These are phyloP conservation scores for Bretziella fagacearum DNA, from an alignment of 2,329 filamentous ascomycete species.

Conservation along the genomic window DNA sequence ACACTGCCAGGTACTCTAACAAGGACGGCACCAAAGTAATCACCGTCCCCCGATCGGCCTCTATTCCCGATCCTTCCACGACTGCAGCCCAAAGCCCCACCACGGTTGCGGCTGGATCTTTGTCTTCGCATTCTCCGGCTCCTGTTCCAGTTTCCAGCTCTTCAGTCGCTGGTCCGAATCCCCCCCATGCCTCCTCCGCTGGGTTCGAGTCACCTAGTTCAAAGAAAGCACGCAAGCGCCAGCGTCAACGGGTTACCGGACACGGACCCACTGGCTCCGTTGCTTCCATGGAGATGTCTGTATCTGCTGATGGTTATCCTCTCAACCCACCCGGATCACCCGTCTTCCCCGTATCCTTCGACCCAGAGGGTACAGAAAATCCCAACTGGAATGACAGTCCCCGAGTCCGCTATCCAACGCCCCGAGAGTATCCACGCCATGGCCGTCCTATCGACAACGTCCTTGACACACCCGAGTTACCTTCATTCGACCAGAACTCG, in stretches of 20 bases:
- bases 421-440: background rate
- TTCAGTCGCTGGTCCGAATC: too few species aligned
- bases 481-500: background rate
- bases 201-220: constrained; percentile 44
- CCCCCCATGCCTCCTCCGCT: background rate
- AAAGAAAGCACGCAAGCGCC: constrained; percentile 78
- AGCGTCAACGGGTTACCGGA: constrained; percentile 46
- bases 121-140: background rate
- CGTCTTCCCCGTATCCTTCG: too few species aligned
- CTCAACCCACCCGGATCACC: too few species aligned
- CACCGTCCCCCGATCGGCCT: constrained; percentile 40
- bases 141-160: too few species aligned
- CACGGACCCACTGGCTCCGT: too few species aligned
- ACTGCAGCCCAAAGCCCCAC: constrained; percentile 31
- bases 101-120: background rate
- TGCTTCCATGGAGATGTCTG: too few species aligned
- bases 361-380: too few species aligned
- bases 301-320: too few species aligned
- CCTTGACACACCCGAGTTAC: background rate
- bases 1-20: constrained; percentile 46
- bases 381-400: too few species aligned
- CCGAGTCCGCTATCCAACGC: background rate
- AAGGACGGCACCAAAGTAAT: constrained; percentile 56
- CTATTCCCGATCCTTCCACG: constrained; percentile 34
- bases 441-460: background rate